A percentile compares a stretch with the other conserved stretches of the same genome.
Conservation (phyloP, 371 early-diverging fungal species). For the Mortierella sp. region DNA sequence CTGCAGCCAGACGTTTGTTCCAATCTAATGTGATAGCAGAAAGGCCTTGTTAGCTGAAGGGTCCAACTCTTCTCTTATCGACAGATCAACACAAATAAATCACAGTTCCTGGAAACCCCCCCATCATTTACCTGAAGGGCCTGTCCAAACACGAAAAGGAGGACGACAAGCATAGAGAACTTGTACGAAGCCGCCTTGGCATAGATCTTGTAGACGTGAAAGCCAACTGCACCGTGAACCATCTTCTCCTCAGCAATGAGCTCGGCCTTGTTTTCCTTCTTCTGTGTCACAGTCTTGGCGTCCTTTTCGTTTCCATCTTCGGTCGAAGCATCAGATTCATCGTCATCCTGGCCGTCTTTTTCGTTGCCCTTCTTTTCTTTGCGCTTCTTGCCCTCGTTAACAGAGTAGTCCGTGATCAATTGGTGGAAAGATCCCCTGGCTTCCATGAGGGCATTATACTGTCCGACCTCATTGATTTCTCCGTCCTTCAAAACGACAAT, state of each 20-base stretch:
- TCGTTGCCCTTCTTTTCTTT: not conserved
- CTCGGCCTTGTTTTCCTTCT: conserved; percentile 48
- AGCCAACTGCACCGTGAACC: conserved; percentile 67
- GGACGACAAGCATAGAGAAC: conserved; percentile 18
- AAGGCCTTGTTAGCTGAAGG: too few relatives aligned
- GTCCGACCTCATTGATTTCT: conserved; percentile 63
- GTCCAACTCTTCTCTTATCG: too few relatives aligned
- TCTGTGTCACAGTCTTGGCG: not conserved
- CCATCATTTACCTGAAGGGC: conserved; percentile 33
- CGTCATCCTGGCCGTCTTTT: conserved; percentile 31
- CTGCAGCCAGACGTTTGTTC: conserved; percentile 71
- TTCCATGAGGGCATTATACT: conserved; percentile 60
- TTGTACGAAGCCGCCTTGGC: conserved; percentile 62
- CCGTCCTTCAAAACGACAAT: conserved; percentile 68
- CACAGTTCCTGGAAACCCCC: not conserved
- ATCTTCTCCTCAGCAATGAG: conserved; percentile 71
- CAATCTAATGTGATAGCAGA: conserved; percentile 6
- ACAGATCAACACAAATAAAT: too few relatives aligned
- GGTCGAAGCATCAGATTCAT: conserved; percentile 1
- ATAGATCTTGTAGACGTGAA: conserved; percentile 66
- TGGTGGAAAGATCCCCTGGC: conserved; percentile 56
- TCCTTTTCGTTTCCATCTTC: conserved; percentile 33
- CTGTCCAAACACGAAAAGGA: conserved; percentile 23
- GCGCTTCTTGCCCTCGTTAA: conserved; percentile 11
- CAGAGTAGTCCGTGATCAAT: conserved; percentile 58